These are phyloP conservation scores for Rosellinia necatrix DNA, from an alignment of 2,329 filamentous ascomycete genomes.

Conservation along the genomic window DNA sequence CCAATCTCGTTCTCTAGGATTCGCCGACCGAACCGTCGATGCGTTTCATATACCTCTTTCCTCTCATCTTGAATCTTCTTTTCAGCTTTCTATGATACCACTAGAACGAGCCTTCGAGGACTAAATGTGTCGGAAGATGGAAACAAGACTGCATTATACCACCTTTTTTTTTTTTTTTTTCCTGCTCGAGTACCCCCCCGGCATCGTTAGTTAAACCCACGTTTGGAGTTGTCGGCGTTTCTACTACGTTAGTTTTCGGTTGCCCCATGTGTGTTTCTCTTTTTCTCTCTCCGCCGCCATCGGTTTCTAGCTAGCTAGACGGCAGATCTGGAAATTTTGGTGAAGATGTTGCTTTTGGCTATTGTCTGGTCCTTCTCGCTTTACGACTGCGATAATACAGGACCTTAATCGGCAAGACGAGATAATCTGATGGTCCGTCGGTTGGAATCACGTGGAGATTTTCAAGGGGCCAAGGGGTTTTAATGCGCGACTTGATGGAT, in stretches of 20 bases:
- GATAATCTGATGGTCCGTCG: slow-evolving; percentile 11
- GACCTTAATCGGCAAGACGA: slow-evolving; percentile 8
- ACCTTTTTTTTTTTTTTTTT: slow-evolving; percentile 18
- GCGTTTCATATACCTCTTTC: slow-evolving; percentile 31
- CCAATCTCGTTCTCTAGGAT: slow-evolving; percentile 15
- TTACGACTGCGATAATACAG: slow-evolving; percentile 13
- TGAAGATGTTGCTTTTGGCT: slow-evolving; percentile 32
- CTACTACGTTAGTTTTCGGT: slow-evolving; percentile 3
- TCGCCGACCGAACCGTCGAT: slow-evolving; percentile 13
- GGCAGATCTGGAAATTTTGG: slow-evolving; percentile 24
- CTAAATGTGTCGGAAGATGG: slow-evolving; percentile 28
- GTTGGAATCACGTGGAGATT: too few species aligned
- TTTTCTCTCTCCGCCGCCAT: background rate
- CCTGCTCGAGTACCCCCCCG: slow-evolving; percentile 19
- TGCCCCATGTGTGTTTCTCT: background rate
- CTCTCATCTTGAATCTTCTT: slow-evolving; percentile 26
- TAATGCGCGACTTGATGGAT: too few species aligned
- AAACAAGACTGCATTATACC: slow-evolving; percentile 31
- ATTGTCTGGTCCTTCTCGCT: slow-evolving; percentile 25
- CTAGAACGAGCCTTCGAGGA: slow-evolving; percentile 36
- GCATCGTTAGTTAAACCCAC: slow-evolving; percentile 12
- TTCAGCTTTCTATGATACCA: slow-evolving; percentile 41
- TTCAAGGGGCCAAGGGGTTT: too few species aligned
- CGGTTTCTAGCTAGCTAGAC: slow-evolving; percentile 28
- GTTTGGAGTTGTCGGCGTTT: slow-evolving; percentile 24